Percentiles rank a stretch among this genome's conserved stretches.
Conservation (phyloP, 768 basidiomycete genomes). For the Tephrocybe sp. region DNA sequence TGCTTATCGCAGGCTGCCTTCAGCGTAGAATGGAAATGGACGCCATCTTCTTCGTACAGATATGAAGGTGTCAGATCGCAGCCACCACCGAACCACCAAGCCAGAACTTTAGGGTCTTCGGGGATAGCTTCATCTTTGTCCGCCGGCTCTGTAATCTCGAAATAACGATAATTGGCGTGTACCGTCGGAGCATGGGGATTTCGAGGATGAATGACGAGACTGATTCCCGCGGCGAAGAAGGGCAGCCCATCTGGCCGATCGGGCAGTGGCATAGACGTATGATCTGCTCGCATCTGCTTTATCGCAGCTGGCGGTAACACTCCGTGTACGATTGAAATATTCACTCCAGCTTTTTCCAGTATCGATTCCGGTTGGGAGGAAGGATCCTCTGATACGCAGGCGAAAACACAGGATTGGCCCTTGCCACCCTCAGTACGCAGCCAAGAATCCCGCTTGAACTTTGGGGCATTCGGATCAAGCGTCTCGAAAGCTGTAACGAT, state of each 20-base stretch:
- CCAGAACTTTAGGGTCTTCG: constrained; percentile 53
- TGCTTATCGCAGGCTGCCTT: constrained; percentile 75
- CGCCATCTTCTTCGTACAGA: constrained; percentile 82
- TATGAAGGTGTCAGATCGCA: constrained; percentile 93
- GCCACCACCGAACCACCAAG: constrained; percentile 99
- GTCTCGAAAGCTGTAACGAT: constrained; percentile 78
- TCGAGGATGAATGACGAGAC: constrained; percentile 89
- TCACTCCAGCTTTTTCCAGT: constrained; percentile 95
- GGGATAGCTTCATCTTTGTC: constrained; percentile 27
- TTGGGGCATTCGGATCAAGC: constrained; percentile 67
- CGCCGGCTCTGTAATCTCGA: constrained; percentile 72
- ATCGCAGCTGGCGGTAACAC: constrained; percentile 85
- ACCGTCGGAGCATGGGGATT: constrained; percentile 94
- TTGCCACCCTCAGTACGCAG: constrained; percentile 68
- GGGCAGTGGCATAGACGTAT: constrained; percentile 68
- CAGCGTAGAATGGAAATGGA: constrained; percentile 81
- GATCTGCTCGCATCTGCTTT: constrained; percentile 93
- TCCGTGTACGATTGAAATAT: constrained; percentile 90
- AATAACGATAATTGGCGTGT: constrained; percentile 96
- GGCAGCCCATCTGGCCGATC: constrained; percentile 66
- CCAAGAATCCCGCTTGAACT: constrained; percentile 84
- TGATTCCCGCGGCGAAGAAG: constrained; percentile 91
- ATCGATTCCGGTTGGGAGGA: constrained; percentile 37
- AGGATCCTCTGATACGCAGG: constrained; percentile 39
- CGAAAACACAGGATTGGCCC: constrained; percentile 83